phyloP scores from a whole-genome alignment of 2,329 filamentous ascomycete genomes.

The Trichoderma guizhouense region DNA sequence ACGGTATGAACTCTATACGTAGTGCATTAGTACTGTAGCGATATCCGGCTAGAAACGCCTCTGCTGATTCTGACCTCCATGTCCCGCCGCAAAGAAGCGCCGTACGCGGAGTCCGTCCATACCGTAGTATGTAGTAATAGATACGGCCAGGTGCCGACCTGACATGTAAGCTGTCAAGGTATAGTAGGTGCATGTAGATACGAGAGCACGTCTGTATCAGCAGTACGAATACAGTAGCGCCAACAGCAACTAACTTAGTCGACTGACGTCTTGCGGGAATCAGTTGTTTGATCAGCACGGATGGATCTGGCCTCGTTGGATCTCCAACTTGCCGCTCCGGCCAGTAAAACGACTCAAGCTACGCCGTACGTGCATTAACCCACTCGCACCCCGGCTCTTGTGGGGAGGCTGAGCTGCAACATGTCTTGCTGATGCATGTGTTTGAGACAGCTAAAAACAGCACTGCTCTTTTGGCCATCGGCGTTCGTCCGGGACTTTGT shows the following conservation, averaged over 20 bases:
- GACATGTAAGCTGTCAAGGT: constrained; percentile 1
- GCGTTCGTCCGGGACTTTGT: neutral
- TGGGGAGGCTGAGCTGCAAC: constrained; percentile 7
- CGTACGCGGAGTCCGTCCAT: neutral
- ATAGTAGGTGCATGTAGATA: neutral
- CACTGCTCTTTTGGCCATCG: neutral
- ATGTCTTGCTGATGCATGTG: neutral
- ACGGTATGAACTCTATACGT: constrained; percentile 9
- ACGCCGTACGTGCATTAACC: constrained; percentile 6
- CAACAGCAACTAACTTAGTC: neutral
- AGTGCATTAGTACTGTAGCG: neutral
- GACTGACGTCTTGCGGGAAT: neutral
- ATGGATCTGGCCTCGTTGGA: constrained; percentile 15
- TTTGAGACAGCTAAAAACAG: neutral
- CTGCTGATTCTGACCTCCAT: neutral
- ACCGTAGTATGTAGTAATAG: neutral
- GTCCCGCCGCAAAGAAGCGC: neutral
- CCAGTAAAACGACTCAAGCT: neutral
- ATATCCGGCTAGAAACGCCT: neutral
- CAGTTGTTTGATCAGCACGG: constrained; percentile 15
- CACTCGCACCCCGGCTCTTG: constrained; percentile 12
- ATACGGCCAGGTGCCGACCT: neutral
- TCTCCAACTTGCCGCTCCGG: neutral
- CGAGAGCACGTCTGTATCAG: neutral
- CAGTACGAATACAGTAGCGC: neutral